These are phyloP conservation scores for Penicillium paradoxum DNA, from an alignment of 495 filamentous ascomycete genomes.

Conservation along the genomic window DNA sequence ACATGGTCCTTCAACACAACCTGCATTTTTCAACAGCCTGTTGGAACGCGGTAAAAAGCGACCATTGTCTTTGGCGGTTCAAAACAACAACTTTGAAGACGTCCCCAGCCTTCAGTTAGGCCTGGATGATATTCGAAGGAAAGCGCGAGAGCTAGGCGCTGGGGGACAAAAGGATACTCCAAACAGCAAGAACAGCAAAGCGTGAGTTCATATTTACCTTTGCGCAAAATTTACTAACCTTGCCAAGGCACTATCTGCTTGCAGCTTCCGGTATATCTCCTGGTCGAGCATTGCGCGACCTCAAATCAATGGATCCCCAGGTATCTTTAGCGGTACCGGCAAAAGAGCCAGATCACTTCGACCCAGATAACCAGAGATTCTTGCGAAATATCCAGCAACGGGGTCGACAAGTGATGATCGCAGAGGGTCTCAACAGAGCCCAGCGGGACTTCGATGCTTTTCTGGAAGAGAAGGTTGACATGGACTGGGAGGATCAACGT, in stretches of 20 bases:
- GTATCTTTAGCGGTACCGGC: conserved; percentile 35
- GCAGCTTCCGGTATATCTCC: conserved; percentile 84
- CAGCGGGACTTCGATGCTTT: conserved; percentile 87
- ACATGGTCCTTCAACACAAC: conserved; percentile 37
- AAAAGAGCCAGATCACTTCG: conserved; percentile 46
- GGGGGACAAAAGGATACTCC: conserved; percentile 40
- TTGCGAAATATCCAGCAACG: conserved; percentile 79
- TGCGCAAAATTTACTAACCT: conserved; percentile 2
- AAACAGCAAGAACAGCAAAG: conserved; percentile 56
- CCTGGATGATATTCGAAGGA: conserved; percentile 79
- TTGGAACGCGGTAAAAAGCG: conserved; percentile 66
- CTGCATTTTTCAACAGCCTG: conserved; percentile 82
- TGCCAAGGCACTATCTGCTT: conserved; percentile 68
- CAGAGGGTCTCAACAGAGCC: conserved; percentile 79
- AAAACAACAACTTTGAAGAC: conserved; percentile 42
- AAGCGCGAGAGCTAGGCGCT: conserved; percentile 71
- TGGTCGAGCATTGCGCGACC: conserved; percentile 69
- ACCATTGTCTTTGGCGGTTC: conserved; percentile 33
- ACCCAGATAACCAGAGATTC: conserved; percentile 79
- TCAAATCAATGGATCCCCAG: conserved; percentile 55
- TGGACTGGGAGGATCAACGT: conserved; percentile 93
- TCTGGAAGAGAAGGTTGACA: conserved; percentile 86
- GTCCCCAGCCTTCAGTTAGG: conserved; percentile 68
- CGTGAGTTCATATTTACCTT: conserved; percentile 38
- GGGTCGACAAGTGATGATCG: conserved; percentile 84